Percentiles rank a stretch among this genome's conserved stretches.
phyloP scores from a whole-genome alignment of 2,329 filamentous ascomycete genomes.

The Aspergillus ibericus region DNA sequence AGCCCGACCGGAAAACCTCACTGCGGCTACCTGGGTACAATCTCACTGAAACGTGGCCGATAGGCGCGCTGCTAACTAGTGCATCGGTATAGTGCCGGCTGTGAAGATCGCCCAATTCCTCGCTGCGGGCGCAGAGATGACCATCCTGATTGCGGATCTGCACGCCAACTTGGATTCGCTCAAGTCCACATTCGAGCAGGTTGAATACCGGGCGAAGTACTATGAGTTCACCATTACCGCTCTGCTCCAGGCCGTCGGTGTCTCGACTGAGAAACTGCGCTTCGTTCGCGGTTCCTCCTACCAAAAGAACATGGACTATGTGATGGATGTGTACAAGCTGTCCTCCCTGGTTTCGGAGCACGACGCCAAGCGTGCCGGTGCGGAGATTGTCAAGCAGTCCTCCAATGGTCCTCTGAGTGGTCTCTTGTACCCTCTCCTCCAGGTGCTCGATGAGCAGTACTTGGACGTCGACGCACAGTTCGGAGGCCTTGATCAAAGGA shows the following conservation, averaged over 20 bases:
- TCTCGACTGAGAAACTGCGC: slow-evolving; percentile 73
- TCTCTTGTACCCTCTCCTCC: slow-evolving; percentile 81
- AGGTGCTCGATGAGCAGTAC: slow-evolving; percentile 88
- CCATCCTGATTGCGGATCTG: slow-evolving; percentile 68
- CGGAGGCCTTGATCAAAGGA: slow-evolving; percentile 59
- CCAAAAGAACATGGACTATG: slow-evolving; percentile 67
- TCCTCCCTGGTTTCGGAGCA: slow-evolving; percentile 61
- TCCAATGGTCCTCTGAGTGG: slow-evolving; percentile 72
- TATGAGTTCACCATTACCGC: slow-evolving; percentile 76
- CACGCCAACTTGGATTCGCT: slow-evolving; percentile 55
- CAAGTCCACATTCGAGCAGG: slow-evolving; percentile 81
- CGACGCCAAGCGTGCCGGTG: slow-evolving; percentile 84
- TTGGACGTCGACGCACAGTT: slow-evolving; percentile 86
- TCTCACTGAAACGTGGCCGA: neutral
- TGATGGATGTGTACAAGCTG: slow-evolving; percentile 85
- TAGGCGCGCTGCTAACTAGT: slow-evolving; percentile 12
- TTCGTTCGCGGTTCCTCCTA: slow-evolving; percentile 85
- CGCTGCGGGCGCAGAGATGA: slow-evolving; percentile 78
- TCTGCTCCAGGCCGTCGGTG: slow-evolving; percentile 73
- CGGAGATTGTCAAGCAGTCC: slow-evolving; percentile 92
- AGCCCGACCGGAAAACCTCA: slow-evolving; percentile 86
- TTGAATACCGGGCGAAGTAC: slow-evolving; percentile 78
- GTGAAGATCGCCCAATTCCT: slow-evolving; percentile 90
- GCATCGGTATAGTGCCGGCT: slow-evolving; percentile 59
- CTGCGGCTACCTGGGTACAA: slow-evolving; percentile 70